Conservation (phyloP, 805 yeast species). For the Yarrowia deformans region DNA sequence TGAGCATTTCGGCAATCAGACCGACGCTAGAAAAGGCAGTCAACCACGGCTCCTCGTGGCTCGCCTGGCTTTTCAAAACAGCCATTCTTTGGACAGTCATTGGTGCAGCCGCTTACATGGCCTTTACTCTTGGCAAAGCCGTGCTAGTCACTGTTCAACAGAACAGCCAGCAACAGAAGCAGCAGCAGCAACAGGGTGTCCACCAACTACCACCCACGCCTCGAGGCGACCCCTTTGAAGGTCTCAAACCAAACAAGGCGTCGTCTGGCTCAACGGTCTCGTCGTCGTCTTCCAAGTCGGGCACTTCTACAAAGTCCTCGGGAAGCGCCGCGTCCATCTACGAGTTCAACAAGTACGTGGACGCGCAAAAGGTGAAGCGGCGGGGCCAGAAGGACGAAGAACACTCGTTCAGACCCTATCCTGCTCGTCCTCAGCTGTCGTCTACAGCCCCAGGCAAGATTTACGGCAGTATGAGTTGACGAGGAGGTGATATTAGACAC, state of each 20-base stretch:
- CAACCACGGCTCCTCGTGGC: slow-evolving; percentile 25
- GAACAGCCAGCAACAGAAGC: background rate
- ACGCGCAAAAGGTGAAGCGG: slow-evolving; percentile 5
- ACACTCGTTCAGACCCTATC: slow-evolving; percentile 34
- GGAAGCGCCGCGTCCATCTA: slow-evolving; percentile 34
- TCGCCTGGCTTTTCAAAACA: slow-evolving; percentile 19
- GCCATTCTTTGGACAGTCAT: slow-evolving; percentile 1
- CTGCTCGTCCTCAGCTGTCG: slow-evolving; percentile 30
- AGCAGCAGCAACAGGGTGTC: background rate
- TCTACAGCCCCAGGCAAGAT: slow-evolving; percentile 29
- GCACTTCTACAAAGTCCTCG: background rate
- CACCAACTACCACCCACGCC: slow-evolving; percentile 18
- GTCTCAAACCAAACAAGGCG: slow-evolving; percentile 1
- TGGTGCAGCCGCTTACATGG: slow-evolving; percentile 6
- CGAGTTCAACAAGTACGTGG: slow-evolving; percentile 34
- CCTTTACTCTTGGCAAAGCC: slow-evolving; percentile 14
- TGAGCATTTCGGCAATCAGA: slow-evolving; percentile 7
- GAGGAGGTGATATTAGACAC: background rate
- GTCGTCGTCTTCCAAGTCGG: slow-evolving; percentile 2
- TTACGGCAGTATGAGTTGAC: background rate
- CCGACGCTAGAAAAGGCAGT: slow-evolving; percentile 29
- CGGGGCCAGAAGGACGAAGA: slow-evolving; percentile 34
- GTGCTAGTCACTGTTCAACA: slow-evolving; percentile 15
- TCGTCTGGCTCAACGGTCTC: slow-evolving; percentile 9
- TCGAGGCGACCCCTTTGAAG: slow-evolving; percentile 20